These are phyloP conservation scores for Elaeis guineensis DNA, from an alignment of 176 grass and related monocot species.

Conservation along the genomic window DNA sequence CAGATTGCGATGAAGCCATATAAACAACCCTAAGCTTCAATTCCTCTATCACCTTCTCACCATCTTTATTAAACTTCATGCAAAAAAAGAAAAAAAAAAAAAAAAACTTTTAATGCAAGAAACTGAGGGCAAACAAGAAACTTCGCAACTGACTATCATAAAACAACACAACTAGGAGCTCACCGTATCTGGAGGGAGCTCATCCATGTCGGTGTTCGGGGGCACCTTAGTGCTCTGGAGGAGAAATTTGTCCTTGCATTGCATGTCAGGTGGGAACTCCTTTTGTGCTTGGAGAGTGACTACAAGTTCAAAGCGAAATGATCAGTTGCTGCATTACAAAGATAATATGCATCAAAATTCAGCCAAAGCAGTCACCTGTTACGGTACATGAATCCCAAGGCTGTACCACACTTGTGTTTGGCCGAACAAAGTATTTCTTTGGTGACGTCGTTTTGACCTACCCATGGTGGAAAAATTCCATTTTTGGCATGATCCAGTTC, in stretches of 20 bases:
- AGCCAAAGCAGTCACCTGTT: slow-evolving; percentile 38
- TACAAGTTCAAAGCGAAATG: slow-evolving; percentile 10
- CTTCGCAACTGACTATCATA: too few species aligned
- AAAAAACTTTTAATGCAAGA: background rate
- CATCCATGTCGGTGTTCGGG: slow-evolving; percentile 66
- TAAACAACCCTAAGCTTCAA: slow-evolving; percentile 93
- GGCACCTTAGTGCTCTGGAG: slow-evolving; percentile 88
- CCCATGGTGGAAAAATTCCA: background rate
- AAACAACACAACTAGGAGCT: background rate
- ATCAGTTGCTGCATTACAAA: background rate
- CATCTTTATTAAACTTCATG: slow-evolving; percentile 81
- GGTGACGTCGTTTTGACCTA: slow-evolving; percentile 98
- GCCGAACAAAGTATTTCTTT: slow-evolving; percentile 95
- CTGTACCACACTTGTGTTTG: slow-evolving; percentile 75
- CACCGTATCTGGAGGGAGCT: slow-evolving; percentile 82
- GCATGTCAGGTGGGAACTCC: slow-evolving; percentile 69
- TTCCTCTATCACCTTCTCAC: slow-evolving; percentile 78
- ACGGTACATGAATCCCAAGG: slow-evolving; percentile 96
- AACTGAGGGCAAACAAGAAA: background rate
- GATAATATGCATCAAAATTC: background rate
- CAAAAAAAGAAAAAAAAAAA: slow-evolving; percentile 14
- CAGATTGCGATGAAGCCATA: slow-evolving; percentile 23
- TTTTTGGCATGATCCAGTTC: too few species aligned
- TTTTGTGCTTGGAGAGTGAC: slow-evolving; percentile 92
- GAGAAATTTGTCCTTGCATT: slow-evolving; percentile 97